Conservation (phyloP, 257 asterid species). For the Nicotiana otophora region DNA sequence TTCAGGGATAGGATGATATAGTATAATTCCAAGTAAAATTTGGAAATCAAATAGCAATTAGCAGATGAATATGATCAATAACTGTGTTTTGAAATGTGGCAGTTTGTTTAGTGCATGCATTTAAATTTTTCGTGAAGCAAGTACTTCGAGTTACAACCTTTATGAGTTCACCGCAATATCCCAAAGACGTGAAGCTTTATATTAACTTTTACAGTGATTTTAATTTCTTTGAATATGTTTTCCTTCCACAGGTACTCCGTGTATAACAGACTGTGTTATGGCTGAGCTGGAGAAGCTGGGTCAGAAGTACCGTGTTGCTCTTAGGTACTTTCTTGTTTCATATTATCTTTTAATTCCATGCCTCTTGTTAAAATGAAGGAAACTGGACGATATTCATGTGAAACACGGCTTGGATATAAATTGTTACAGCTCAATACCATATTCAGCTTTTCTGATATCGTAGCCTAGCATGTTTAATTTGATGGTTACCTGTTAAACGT, state of each 20-base stretch:
- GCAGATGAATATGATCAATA: not conserved
- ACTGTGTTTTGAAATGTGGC: not conserved
- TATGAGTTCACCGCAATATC: not conserved
- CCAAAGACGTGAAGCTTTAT: not conserved
- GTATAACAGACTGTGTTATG: constrained; percentile 98
- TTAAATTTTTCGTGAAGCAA: not conserved
- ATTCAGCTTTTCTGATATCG: not conserved
- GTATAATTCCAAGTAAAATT: not conserved
- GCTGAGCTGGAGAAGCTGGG: constrained; percentile 99
- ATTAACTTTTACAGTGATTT: not conserved
- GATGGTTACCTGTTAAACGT: not conserved
- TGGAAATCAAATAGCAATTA: not conserved
- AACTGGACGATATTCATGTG: not conserved
- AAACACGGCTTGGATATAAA: not conserved
- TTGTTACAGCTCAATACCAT: not conserved
- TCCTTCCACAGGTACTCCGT: constrained; percentile 73
- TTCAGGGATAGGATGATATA: not conserved
- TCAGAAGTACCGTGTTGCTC: constrained; percentile 85
- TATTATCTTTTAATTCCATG: not conserved
- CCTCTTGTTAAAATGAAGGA: not conserved
- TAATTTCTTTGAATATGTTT: not conserved
- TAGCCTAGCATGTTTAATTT: not conserved
- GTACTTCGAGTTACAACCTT: not conserved
- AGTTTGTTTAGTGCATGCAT: too few relatives aligned
- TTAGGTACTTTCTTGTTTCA: constrained; percentile 43